Conservation (phyloP, 768 basidiomycete genomes). For the Rhodotorula graminis region DNA sequence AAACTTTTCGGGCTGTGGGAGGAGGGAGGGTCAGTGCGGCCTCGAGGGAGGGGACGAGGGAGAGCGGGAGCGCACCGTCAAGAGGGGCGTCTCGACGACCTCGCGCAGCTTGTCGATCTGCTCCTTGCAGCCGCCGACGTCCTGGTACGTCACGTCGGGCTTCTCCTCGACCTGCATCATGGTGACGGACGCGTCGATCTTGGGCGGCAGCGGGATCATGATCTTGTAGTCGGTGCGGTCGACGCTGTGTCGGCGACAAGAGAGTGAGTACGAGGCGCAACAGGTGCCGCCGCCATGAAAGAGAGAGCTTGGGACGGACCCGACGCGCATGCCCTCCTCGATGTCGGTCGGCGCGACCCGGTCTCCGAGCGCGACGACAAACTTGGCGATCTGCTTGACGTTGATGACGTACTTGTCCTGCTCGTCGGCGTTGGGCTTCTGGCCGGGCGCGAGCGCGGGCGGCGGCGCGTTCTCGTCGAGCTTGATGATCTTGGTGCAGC, state of each 20-base stretch:
- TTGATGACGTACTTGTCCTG: slow-evolving; percentile 99
- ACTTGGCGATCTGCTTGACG: slow-evolving; percentile 99
- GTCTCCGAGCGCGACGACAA: slow-evolving; percentile 94
- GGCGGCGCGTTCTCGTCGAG: slow-evolving; percentile 45
- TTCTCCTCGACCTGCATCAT: slow-evolving; percentile 99
- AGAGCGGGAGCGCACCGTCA: slow-evolving; percentile 62
- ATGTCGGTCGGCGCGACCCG: slow-evolving; percentile 96
- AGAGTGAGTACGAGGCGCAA: neutral
- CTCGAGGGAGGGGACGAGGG: slow-evolving; percentile 32
- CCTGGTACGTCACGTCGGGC: slow-evolving; percentile 95
- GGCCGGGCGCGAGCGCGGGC: slow-evolving; percentile 44
- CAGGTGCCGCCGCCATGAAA: no score
- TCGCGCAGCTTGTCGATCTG: slow-evolving; percentile 98
- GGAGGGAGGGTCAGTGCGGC: neutral
- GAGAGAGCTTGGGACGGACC: slow-evolving; percentile 56
- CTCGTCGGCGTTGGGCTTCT: slow-evolving; percentile 90
- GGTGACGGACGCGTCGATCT: slow-evolving; percentile 97
- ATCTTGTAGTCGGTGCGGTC: slow-evolving; percentile 97
- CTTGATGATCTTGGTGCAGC: slow-evolving; percentile 97
- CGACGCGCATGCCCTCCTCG: slow-evolving; percentile 99
- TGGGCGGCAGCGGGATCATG: slow-evolving; percentile 94
- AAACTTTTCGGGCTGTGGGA: slow-evolving; percentile 85
- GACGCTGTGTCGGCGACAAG: slow-evolving; percentile 55
- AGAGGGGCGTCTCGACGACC: slow-evolving; percentile 91
- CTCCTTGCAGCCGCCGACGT: slow-evolving; percentile 97